phyloP scores from a whole-genome alignment of 768 basidiomycete genomes.

The Hemileccinum rubropunctum region DNA sequence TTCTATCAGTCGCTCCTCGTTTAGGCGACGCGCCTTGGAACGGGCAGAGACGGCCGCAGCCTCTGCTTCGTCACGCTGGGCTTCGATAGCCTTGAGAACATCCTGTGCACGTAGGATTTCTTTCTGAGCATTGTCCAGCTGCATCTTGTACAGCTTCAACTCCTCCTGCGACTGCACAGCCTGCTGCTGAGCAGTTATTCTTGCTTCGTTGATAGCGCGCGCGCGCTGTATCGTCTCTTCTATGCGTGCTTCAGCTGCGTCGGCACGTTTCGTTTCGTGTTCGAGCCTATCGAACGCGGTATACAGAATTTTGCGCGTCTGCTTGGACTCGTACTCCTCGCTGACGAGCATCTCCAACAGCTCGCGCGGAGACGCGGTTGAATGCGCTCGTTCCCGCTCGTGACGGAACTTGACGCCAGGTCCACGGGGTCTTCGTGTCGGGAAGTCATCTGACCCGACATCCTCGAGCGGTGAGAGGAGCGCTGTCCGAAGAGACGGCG shows the following conservation, averaged over 20 bases:
- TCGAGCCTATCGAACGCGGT: conserved; percentile 38
- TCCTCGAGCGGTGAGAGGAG: conserved; percentile 28
- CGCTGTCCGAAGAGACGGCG: conserved; percentile 27
- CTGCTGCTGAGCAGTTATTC: conserved; percentile 29
- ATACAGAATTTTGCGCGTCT: conserved; percentile 37
- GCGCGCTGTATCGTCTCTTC: conserved; percentile 29
- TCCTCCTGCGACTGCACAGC: conserved; percentile 42
- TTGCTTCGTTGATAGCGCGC: conserved; percentile 32
- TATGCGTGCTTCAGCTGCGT: conserved; percentile 33
- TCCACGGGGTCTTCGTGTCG: conserved; percentile 21
- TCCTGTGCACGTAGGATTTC: conserved; percentile 57
- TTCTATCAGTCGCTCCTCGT: conserved; percentile 46
- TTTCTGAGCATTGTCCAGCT: conserved; percentile 56
- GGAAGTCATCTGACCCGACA: neutral
- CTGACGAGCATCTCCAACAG: conserved; percentile 35
- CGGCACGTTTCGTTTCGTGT: conserved; percentile 35
- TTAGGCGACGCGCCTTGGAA: conserved; percentile 42
- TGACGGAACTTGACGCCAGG: conserved; percentile 33
- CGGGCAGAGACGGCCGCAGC: conserved; percentile 43
- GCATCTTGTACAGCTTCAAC: conserved; percentile 52
- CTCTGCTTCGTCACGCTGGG: conserved; percentile 49
- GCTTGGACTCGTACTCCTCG: conserved; percentile 41
- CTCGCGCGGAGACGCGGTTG: conserved; percentile 27
- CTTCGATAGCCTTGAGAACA: conserved; percentile 46
- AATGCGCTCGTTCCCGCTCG: conserved; percentile 34